Conservation (phyloP, 2,329 filamentous ascomycete genomes). For the Atkinsonella texensis region DNA sequence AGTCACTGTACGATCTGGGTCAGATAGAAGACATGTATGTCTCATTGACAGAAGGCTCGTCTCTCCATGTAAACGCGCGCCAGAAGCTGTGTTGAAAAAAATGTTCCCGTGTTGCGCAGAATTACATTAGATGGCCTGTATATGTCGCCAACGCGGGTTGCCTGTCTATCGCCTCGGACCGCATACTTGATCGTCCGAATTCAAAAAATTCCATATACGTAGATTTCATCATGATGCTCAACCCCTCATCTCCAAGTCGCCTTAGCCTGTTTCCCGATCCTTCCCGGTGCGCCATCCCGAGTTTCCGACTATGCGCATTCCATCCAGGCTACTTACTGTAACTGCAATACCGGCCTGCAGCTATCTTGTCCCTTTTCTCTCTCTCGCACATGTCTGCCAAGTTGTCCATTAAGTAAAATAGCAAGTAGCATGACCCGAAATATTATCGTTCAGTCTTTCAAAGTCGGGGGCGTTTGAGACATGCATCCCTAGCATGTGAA, state of each 20-base stretch:
- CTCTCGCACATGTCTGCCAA: neutral
- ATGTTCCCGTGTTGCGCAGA: neutral
- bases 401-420: neutral
- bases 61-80: neutral
- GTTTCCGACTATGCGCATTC: neutral
- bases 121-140: neutral
- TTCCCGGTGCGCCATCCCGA: neutral
- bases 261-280: neutral
- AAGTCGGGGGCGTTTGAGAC: neutral
- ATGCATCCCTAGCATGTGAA: neutral
- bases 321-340: neutral
- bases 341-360: neutral
- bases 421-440: neutral
- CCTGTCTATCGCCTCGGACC: neutral
- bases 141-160: neutral
- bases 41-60: too few species aligned
- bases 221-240: neutral
- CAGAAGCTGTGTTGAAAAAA: neutral
- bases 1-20: too few species aligned
- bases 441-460: neutral
- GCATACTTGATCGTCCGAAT: neutral
- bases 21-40: too few species aligned
- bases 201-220: neutral
- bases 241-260: neutral
- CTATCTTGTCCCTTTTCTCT: neutral